phyloP scores from a whole-genome alignment of 2,329 filamentous ascomycete species.

The Trichothecium roseum region DNA sequence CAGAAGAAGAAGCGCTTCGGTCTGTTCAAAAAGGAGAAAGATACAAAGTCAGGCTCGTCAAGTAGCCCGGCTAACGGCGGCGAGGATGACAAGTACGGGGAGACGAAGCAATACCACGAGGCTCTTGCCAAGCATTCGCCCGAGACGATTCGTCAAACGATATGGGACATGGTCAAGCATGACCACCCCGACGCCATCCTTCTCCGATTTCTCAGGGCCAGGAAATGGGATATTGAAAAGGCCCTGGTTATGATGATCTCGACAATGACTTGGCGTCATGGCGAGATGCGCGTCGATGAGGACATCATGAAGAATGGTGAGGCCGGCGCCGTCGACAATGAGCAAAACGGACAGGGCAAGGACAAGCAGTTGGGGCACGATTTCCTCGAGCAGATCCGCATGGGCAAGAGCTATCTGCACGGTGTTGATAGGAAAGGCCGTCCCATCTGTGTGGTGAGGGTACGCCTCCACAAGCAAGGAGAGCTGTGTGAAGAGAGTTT shows the following conservation, averaged over 20 bases:
- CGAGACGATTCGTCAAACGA: slow-evolving; percentile 66
- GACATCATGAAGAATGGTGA: slow-evolving; percentile 77
- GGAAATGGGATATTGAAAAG: slow-evolving; percentile 92
- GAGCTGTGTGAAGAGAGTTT: slow-evolving; percentile 75
- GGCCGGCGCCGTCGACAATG: slow-evolving; percentile 48
- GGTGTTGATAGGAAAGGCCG: slow-evolving; percentile 75
- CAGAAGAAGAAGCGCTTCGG: slow-evolving; percentile 61
- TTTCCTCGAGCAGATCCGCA: slow-evolving; percentile 71
- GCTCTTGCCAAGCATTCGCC: slow-evolving; percentile 68
- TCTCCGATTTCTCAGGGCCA: slow-evolving; percentile 74
- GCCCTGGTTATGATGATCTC: slow-evolving; percentile 90
- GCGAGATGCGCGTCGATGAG: slow-evolving; percentile 79
- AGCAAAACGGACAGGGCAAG: slow-evolving; percentile 43
- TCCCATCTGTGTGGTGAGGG: slow-evolving; percentile 79
- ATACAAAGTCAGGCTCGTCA: slow-evolving; percentile 23
- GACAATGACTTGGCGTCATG: slow-evolving; percentile 82
- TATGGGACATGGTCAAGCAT: slow-evolving; percentile 93
- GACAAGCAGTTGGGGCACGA: slow-evolving; percentile 61
- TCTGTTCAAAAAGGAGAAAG: slow-evolving; percentile 57
- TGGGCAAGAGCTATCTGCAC: slow-evolving; percentile 91
- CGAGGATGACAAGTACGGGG: slow-evolving; percentile 83
- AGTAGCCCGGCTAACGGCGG: slow-evolving; percentile 30
- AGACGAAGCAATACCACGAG: slow-evolving; percentile 76
- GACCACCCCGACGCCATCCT: slow-evolving; percentile 84
- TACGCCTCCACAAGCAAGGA: slow-evolving; percentile 68